Evolutionary conservation across 2,329 filamentous ascomycete species (phyloP).

Genomic region (Madurella mycetomatis): DNA sequence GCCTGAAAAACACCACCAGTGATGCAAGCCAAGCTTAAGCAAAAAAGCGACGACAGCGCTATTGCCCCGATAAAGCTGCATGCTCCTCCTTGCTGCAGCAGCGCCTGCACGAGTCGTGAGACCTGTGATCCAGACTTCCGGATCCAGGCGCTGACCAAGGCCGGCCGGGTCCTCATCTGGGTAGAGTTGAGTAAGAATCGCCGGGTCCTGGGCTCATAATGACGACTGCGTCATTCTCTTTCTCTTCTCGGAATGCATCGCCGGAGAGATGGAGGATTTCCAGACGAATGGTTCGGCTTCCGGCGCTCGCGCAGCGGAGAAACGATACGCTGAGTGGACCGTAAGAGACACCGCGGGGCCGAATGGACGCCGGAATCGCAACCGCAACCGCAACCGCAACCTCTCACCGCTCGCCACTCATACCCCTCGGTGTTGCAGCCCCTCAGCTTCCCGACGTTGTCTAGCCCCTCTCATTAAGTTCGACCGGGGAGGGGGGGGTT

Average conservation of each 20-base stretch:
- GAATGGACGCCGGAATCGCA: too few species aligned
- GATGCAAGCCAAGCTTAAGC: slow-evolving; percentile 15
- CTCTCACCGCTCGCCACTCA: not conserved
- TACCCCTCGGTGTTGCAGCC: not conserved
- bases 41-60: slow-evolving; percentile 4
- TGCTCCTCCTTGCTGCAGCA: slow-evolving; percentile 5
- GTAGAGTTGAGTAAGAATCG: not conserved
- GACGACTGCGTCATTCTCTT: not conserved
- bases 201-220: not conserved
- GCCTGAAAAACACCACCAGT: not conserved
- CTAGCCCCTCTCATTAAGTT: too few species aligned
- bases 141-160: slow-evolving; percentile 4
- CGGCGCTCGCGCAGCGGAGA: too few species aligned
- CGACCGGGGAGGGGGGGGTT: too few species aligned
- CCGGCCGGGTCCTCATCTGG: not conserved
- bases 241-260: slow-evolving; percentile 3
- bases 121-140: slow-evolving; percentile 13
- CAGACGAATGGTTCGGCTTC: not conserved
- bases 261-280: not conserved
- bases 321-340: not conserved
- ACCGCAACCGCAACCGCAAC: not conserved
- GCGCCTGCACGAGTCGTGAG: slow-evolving; percentile 7
- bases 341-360: not conserved
- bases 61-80: slow-evolving; percentile 3
- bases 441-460: too few species aligned